Evolutionary conservation across 2,329 filamentous ascomycete species (phyloP).

Genomic region (Diaporthe destruens): DNA sequence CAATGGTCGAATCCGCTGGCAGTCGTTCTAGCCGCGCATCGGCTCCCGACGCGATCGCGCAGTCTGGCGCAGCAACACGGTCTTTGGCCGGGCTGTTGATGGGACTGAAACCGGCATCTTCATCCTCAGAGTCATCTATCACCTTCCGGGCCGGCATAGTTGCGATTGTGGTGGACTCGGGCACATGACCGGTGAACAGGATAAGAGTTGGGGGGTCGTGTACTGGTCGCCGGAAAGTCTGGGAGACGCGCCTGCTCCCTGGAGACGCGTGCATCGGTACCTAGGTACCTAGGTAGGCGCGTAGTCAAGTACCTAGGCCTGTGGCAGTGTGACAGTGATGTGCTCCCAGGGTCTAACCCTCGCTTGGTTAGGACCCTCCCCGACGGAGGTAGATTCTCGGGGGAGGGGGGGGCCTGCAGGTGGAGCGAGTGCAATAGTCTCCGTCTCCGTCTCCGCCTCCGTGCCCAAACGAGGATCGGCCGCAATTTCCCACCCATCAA

Average conservation of each 20-base stretch:
- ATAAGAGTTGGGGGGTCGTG: not conserved
- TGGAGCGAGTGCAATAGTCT: not conserved
- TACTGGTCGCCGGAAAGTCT: not conserved
- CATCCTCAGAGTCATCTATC: slow-evolving; percentile 52
- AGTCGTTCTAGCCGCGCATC: slow-evolving; percentile 5
- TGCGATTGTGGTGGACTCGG: not conserved
- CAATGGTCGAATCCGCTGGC: slow-evolving; percentile 34
- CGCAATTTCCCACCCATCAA: slow-evolving; percentile 30
- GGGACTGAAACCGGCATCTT: slow-evolving; percentile 48
- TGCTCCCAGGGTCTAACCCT: slow-evolving; percentile 7
- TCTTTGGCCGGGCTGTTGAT: slow-evolving; percentile 42
- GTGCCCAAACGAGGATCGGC: slow-evolving; percentile 9
- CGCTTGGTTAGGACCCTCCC: not conserved
- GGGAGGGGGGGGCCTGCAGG: not conserved
- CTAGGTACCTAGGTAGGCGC: not conserved
- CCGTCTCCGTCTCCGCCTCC: slow-evolving; percentile 8
- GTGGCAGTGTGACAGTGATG: no score
- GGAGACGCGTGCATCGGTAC: slow-evolving; percentile 12
- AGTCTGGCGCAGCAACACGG: slow-evolving; percentile 1
- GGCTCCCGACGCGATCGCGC: slow-evolving; percentile 14
- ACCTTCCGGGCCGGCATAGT: slow-evolving; percentile 47
- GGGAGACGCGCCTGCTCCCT: slow-evolving; percentile 23
- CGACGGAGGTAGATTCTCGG: no score
- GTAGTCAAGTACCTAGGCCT: no score
- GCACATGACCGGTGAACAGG: slow-evolving; percentile 8